A percentile compares a stretch with the other conserved stretches of the same genome.
Conservation (phyloP, 2,329 filamentous ascomycete species). For the Colletotrichum orchidophilum region DNA sequence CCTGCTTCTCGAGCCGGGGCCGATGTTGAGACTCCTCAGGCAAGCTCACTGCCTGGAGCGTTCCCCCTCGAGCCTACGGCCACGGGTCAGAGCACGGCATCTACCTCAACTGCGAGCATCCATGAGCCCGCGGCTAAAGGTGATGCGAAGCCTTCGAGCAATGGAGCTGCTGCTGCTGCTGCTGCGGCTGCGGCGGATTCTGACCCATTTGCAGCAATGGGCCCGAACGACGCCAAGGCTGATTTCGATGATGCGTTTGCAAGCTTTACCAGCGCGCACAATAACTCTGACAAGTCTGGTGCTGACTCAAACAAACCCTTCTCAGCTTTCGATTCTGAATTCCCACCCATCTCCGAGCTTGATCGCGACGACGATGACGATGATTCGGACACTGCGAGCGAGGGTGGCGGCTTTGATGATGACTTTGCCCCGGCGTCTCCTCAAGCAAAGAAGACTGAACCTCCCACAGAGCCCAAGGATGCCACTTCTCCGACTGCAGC, state of each 20-base stretch:
- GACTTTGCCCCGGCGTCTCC: constrained; percentile 80
- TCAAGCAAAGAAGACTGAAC: constrained; percentile 44
- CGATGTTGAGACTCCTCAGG: constrained; percentile 52
- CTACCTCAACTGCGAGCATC: constrained; percentile 45
- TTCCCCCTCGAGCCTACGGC: constrained; percentile 49
- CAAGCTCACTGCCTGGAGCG: constrained; percentile 40
- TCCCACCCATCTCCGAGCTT: constrained; percentile 91
- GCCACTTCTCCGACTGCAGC: constrained; percentile 35
- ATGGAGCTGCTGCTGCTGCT: constrained; percentile 17
- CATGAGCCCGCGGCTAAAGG: constrained; percentile 40
- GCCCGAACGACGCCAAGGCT: constrained; percentile 73
- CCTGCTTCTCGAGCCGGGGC: constrained; percentile 67
- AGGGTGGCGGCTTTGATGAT: constrained; percentile 89
- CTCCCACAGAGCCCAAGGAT: constrained; percentile 34
- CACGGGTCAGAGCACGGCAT: constrained; percentile 45
- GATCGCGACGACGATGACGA: constrained; percentile 74
- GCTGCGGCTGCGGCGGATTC: constrained; percentile 20
- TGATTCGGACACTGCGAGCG: constrained; percentile 83
- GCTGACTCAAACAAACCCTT: constrained; percentile 55
- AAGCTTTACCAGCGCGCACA: constrained; percentile 70
- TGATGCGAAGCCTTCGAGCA: constrained; percentile 36
- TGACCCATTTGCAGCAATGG: constrained; percentile 63
- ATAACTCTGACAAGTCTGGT: constrained; percentile 54
- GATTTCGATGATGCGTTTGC: constrained; percentile 90
- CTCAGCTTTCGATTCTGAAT: constrained; percentile 76